phyloP scores from a whole-genome alignment of 1,284 basidiomycete genomes.

The Anthracocystis walkeri region DNA sequence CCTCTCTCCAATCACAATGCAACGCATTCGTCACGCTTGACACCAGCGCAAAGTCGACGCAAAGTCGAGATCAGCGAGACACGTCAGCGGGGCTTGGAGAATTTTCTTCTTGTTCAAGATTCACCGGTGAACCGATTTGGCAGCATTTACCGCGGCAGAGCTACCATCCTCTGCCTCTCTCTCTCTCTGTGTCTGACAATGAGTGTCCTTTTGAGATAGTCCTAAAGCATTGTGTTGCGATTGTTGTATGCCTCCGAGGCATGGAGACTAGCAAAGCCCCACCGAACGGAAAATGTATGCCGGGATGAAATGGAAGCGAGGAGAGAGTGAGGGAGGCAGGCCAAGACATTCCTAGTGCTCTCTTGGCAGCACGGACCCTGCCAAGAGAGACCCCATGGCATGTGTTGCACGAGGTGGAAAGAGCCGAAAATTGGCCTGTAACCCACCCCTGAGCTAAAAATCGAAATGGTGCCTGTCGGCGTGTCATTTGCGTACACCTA shows the following conservation, averaged over 20 bases:
- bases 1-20: neutral
- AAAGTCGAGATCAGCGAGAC: neutral
- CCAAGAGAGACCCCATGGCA: slow-evolving; percentile 8
- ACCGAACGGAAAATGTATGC: too few species aligned
- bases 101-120: slow-evolving; percentile 2
- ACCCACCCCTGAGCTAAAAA: slow-evolving; percentile 12
- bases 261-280: too few species aligned
- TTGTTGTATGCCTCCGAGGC: too few species aligned
- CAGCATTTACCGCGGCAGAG: too few species aligned
- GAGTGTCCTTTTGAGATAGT: too few species aligned
- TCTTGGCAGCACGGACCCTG: slow-evolving; percentile 25
- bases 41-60: neutral
- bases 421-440: neutral
- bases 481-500: slow-evolving; percentile 5
- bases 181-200: too few species aligned
- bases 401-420: neutral
- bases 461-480: slow-evolving; percentile 7
- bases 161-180: neutral
- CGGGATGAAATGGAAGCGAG: neutral
- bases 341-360: slow-evolving; percentile 19
- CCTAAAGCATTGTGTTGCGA: too few species aligned
- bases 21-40: neutral
- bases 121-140: slow-evolving; percentile 24
- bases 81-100: too few species aligned
- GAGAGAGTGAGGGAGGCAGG: too few species aligned